Percentiles rank a stretch among this genome's conserved stretches.
Evolutionary conservation across 495 filamentous ascomycete genomes (phyloP).

Genomic region (Cladorrhinum samala): DNA sequence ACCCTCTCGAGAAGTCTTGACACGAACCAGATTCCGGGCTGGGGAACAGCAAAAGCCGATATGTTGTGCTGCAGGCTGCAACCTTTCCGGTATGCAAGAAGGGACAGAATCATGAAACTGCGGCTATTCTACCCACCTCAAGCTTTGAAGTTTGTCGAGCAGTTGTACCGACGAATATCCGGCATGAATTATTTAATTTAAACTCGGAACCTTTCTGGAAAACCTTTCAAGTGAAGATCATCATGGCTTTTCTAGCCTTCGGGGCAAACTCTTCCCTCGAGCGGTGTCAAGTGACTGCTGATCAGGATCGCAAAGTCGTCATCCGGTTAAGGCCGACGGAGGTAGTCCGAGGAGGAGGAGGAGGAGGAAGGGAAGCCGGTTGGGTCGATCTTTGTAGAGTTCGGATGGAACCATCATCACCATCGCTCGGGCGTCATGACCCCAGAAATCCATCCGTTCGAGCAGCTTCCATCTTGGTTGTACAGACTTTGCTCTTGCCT

Average conservation of each 20-base stretch:
- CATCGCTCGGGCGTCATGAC: neutral
- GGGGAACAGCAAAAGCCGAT: conserved; percentile 21
- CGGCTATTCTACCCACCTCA: conserved; percentile 31
- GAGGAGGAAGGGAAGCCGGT: too few relatives aligned
- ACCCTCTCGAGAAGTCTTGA: neutral
- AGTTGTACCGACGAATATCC: conserved; percentile 14
- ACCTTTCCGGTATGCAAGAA: conserved; percentile 15
- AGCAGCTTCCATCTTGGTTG: neutral
- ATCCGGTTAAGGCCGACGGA: too few relatives aligned
- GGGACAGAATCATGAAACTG: conserved; percentile 26
- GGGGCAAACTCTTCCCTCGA: conserved; percentile 22
- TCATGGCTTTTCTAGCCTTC: neutral
- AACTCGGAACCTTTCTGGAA: conserved; percentile 25
- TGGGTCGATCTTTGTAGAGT: too few relatives aligned
- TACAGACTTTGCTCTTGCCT: neutral
- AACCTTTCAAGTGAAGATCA: conserved; percentile 24
- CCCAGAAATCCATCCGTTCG: too few relatives aligned
- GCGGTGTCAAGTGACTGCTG: conserved; percentile 9
- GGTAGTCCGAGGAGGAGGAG: too few relatives aligned
- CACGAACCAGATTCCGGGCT: conserved; percentile 15
- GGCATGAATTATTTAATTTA: conserved; percentile 26
- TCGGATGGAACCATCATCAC: too few relatives aligned
- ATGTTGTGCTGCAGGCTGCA: conserved; percentile 17
- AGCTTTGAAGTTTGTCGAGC: conserved; percentile 8
- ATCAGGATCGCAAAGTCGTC: conserved; percentile 2